Base-by-base conservation (phyloP, 2,329 filamentous ascomycete species). In the Xylariaceae sp. region DNA sequence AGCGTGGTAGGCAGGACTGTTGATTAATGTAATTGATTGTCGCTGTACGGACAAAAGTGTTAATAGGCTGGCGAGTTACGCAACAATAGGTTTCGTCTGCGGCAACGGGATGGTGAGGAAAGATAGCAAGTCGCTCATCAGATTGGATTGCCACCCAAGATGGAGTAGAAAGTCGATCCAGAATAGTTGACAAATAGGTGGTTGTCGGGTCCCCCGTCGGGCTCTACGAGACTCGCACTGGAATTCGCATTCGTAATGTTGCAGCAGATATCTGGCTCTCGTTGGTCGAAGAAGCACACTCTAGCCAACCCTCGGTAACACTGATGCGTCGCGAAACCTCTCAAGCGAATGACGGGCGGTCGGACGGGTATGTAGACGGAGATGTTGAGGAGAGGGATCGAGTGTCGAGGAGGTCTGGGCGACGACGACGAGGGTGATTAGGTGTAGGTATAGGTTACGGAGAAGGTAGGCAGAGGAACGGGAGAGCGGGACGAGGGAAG, bases 71-170 rank as follows among this genome's bases (percentile, higher is more conserved):
- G 30, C 13, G 13, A 17, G 30, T n/a, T 17, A 17, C 30, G 30
- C 30, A n/a, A 7, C 38, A 39, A 49, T 17, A 48, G 41, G 44
- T 36, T 47, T 46, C 42, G 47, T 53, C 48, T 44, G 39, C 51
- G 34, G 33, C 32, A 33, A 34, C 44, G 39, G 37, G n/a, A 39
- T 42, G 30, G 13, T n/a, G 13, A 17, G 30, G 9, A 17, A 32
- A 44, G 36, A 41, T 46, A 46, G 43, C 46, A 41, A 38, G 42
- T 48, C 34, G 47, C 33, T 48, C 49, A 42, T 46, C 44, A 18
- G 43, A 41, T 37, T 46, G 37, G 47, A 51, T 50, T 49, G 49
- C 52, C 51, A 48, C 49, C 45, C 39, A 9, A 17, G 30, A 36
- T 37, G 38, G 26, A 34, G 41, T 41, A 42, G 17, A 43, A 33